A percentile compares a stretch with the other conserved stretches of the same genome.
Conservation (phyloP, 2,329 filamentous ascomycete genomes). For the Raffaelea arxii region DNA sequence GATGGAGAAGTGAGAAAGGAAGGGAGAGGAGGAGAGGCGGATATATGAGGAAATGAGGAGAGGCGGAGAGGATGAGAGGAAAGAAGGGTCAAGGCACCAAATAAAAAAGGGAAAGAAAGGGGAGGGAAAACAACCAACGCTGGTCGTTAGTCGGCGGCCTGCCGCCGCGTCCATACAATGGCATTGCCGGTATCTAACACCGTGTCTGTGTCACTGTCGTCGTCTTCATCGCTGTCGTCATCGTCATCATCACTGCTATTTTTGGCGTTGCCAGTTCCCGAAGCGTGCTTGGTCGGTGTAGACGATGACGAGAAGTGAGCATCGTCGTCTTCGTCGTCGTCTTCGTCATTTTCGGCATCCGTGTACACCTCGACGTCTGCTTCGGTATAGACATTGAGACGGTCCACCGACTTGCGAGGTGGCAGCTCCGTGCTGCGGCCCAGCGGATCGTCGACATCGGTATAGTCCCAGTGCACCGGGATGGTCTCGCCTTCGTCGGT, state of each 20-base stretch:
- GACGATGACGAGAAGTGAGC: neutral
- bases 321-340: constrained; percentile 1
- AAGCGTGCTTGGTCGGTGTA: neutral
- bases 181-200: constrained; percentile 9
- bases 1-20: constrained; percentile 1
- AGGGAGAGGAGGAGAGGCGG: neutral
- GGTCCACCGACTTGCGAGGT: constrained; percentile 1
- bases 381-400: constrained; percentile 7
- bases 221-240: too few species aligned
- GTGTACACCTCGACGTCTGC: constrained; percentile 10
- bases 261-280: neutral
- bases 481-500: constrained; percentile 44
- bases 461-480: constrained; percentile 52
- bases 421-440: constrained; percentile 8
- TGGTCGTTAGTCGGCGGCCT: constrained; percentile 9
- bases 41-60: neutral
- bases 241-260: neutral
- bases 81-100: too few species aligned
- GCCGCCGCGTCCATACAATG: constrained; percentile 11
- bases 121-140: neutral
- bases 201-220: constrained; percentile 4
- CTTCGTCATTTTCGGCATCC: constrained; percentile 7
- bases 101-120: too few species aligned
- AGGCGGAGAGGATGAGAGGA: neutral
- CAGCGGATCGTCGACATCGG: constrained; percentile 31